Conservation (phyloP, 2,329 filamentous ascomycete species). For the Cytospora paraplurivora region DNA sequence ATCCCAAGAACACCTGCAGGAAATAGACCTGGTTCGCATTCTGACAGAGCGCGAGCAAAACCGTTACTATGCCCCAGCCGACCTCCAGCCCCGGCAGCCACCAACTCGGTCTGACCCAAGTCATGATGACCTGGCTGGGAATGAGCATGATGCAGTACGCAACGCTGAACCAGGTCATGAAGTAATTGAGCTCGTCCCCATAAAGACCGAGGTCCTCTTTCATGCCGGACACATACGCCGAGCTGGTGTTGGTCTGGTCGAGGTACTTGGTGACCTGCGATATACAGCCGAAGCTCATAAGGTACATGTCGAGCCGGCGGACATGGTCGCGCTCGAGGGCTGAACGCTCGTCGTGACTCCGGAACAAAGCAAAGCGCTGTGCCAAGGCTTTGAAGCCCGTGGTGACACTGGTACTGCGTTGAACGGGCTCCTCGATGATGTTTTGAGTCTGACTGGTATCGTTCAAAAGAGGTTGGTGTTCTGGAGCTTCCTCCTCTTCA, state of each 20-base stretch:
- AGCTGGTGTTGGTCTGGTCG: slow-evolving; percentile 43
- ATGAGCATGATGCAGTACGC: slow-evolving; percentile 41
- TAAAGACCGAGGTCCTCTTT: slow-evolving; percentile 39
- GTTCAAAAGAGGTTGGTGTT: slow-evolving; percentile 16
- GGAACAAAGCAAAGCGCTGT: slow-evolving; percentile 18
- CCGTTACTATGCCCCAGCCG: slow-evolving; percentile 40
- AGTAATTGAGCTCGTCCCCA: slow-evolving; percentile 34
- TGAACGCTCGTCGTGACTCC: slow-evolving; percentile 31
- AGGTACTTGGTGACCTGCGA: slow-evolving; percentile 38
- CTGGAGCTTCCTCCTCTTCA: slow-evolving; percentile 6
- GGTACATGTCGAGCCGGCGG: slow-evolving; percentile 39
- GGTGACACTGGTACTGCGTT: not conserved
- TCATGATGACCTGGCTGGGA: slow-evolving; percentile 41
- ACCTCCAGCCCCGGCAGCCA: slow-evolving; percentile 41
- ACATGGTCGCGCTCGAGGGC: slow-evolving; percentile 39
- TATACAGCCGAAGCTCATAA: slow-evolving; percentile 41
- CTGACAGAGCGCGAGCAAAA: slow-evolving; percentile 37
- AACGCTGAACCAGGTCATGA: slow-evolving; percentile 41
- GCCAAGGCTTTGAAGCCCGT: slow-evolving; percentile 19
- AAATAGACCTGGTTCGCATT: slow-evolving; percentile 42
- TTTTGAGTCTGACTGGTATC: not conserved
- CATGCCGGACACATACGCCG: slow-evolving; percentile 45
- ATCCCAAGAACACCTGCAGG: slow-evolving; percentile 43
- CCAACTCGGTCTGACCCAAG: slow-evolving; percentile 41
- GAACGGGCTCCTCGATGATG: not conserved